Evolutionary conservation across 345 rosid genomes (phyloP), one percentile per base, ranked within the genome.

Genomic region (Euphorbia pulcherrima): DNA sequence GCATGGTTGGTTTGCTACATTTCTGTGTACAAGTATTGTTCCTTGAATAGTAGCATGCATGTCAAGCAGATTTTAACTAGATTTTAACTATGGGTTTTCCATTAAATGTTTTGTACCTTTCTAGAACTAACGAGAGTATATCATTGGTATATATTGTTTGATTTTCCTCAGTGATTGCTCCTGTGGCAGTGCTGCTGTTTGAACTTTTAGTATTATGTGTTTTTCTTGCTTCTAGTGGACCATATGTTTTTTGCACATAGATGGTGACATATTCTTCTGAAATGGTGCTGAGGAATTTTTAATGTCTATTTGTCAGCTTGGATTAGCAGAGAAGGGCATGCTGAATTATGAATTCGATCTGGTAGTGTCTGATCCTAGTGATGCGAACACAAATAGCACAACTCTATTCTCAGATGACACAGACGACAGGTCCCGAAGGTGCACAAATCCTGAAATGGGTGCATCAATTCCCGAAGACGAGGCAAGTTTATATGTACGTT

Each of bases 371-470:
- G 97, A 94, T 77, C 99, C 84, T 62, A 94, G 97, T 76, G 97
- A 94, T 88, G 92, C 89, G 47, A 89, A 87, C 75, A 90, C 97
- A 41, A 90, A 85, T 77, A 94, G 97, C 73, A 85, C 92, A 16
- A 90, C 88, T 62, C 54, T 94, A 55, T 85, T 94, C 80, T 89
- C 99, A 14, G 99, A 94, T 78, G 97, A 94, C 78, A 90, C 98
- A 29, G 97, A 93, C 83, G 99, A 94, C 30, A 87, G 68, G 81
- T 89, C 89, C 67, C 72, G 75, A 46, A 89, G 77, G 82, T 82
- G 83, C 65, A 74, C 73, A 40, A 82, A 86, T 74, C 87, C 75
- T 18, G 96, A 85, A 78, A 78, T 78, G 63, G 94, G 76, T 67
- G 59, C 74, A 70, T 74, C 92, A 64, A 73, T 70, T 71, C 89